phyloP scores from a whole-genome alignment of 768 basidiomycete genomes.

The Phanerochaete sordida region DNA sequence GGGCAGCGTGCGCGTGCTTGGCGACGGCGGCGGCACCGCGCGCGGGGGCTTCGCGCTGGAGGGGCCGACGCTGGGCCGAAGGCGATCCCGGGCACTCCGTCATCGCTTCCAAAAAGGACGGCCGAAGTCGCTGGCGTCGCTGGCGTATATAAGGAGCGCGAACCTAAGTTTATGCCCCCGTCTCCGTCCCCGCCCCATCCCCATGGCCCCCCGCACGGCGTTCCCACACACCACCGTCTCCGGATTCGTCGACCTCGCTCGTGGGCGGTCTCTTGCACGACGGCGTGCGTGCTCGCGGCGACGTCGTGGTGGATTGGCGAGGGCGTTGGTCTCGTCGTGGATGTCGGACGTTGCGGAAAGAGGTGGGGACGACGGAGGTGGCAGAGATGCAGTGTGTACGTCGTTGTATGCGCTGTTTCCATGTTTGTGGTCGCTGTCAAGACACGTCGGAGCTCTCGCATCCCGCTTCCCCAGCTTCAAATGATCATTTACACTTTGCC shows the following conservation, averaged over 20 bases:
- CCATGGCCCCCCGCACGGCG: not conserved
- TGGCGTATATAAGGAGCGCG: not conserved
- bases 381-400: not conserved
- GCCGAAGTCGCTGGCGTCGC: not conserved
- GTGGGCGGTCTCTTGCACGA: not conserved
- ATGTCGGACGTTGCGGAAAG: too few relatives aligned
- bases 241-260: not conserved
- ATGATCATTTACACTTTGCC: too few relatives aligned
- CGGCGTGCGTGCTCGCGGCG: not conserved
- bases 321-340: too few relatives aligned
- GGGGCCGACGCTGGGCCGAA: not conserved
- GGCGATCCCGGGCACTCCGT: not conserved
- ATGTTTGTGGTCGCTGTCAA: not conserved
- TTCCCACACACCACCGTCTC: not conserved
- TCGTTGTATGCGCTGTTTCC: conserved; percentile 26
- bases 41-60: too few relatives aligned
- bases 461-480: too few relatives aligned
- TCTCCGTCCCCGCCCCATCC: not conserved
- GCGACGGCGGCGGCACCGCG: not conserved
- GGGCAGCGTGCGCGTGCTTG: not conserved
- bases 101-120: not conserved
- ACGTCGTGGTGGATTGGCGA: too few relatives aligned
- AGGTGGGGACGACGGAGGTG: too few relatives aligned
- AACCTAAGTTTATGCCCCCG: not conserved
- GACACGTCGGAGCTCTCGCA: too few relatives aligned